Evolutionary conservation across 768 basidiomycete species (phyloP).

Genomic region (Amanita pallidorosea): DNA sequence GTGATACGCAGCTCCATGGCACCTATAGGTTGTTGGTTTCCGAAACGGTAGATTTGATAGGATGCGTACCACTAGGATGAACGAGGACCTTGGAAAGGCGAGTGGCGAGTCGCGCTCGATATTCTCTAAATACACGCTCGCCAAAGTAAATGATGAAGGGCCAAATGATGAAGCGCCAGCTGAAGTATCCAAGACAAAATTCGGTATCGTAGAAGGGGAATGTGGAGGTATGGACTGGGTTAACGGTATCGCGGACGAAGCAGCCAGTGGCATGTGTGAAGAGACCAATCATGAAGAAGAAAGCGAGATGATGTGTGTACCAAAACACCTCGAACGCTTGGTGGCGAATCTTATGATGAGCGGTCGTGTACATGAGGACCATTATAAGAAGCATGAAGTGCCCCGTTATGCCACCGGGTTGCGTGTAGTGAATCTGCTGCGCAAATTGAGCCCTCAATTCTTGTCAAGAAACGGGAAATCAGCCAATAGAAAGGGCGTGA

Average conservation of each 20-base stretch:
- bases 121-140: slow-evolving; percentile 78
- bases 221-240: slow-evolving; percentile 53
- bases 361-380: slow-evolving; percentile 87
- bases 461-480: slow-evolving; percentile 16
- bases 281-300: slow-evolving; percentile 89
- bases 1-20: slow-evolving; percentile 91
- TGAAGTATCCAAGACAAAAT: slow-evolving; percentile 87
- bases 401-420: slow-evolving; percentile 87
- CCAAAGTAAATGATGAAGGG: slow-evolving; percentile 83
- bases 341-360: slow-evolving; percentile 76
- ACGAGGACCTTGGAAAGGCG: slow-evolving; percentile 77
- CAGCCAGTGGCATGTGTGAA: slow-evolving; percentile 90
- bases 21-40: slow-evolving; percentile 27
- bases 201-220: slow-evolving; percentile 86
- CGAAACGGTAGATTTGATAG: background rate
- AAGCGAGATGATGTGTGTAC: slow-evolving; percentile 92
- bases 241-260: slow-evolving; percentile 80
- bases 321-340: slow-evolving; percentile 95
- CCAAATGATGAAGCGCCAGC: slow-evolving; percentile 91
- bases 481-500: background rate
- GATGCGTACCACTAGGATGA: slow-evolving; percentile 68
- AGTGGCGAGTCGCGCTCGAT: slow-evolving; percentile 70
- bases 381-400: slow-evolving; percentile 94
- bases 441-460: slow-evolving; percentile 76
- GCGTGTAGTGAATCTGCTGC: slow-evolving; percentile 77